Conservation (phyloP, 2,329 filamentous ascomycete species). For the Ambrosiella xylebori region DNA sequence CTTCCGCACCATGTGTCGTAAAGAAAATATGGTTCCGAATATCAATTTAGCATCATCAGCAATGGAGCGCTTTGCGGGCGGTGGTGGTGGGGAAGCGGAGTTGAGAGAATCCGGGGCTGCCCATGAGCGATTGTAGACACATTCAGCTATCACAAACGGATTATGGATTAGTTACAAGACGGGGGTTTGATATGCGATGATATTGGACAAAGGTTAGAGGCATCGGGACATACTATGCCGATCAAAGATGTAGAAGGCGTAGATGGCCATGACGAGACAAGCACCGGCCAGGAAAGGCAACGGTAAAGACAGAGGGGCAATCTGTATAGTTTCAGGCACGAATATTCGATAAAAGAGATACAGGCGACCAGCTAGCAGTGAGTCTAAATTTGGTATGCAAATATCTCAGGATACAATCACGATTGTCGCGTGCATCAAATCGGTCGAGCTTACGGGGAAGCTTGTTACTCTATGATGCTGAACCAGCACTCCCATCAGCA, state of each 20-base stretch:
- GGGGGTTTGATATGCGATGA: not conserved
- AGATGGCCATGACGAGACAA: slow-evolving; percentile 57
- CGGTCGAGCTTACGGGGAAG: not conserved
- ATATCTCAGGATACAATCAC: not conserved
- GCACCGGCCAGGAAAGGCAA: not conserved
- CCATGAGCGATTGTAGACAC: slow-evolving; percentile 90
- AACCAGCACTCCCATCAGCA: not conserved
- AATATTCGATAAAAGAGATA: not conserved
- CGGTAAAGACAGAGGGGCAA: not conserved
- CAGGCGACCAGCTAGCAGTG: not conserved
- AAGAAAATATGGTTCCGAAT: slow-evolving; percentile 89
- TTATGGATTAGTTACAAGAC: not conserved
- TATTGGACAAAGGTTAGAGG: not conserved
- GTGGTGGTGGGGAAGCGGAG: slow-evolving; percentile 17
- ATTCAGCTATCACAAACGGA: slow-evolving; percentile 51
- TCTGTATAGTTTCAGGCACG: not conserved
- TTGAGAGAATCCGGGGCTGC: slow-evolving; percentile 28
- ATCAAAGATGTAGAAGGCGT: slow-evolving; percentile 98
- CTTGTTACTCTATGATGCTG: not conserved
- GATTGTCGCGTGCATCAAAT: slow-evolving; percentile 2
- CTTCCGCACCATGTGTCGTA: slow-evolving; percentile 93
- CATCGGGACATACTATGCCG: slow-evolving; percentile 60
- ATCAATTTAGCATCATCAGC: slow-evolving; percentile 89
- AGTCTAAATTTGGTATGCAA: not conserved
- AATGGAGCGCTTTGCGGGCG: slow-evolving; percentile 14